Evolutionary conservation across 2,329 filamentous ascomycete species (phyloP), one percentile per base, ranked within the genome.

Genomic region (Colletotrichum coccodes): DNA sequence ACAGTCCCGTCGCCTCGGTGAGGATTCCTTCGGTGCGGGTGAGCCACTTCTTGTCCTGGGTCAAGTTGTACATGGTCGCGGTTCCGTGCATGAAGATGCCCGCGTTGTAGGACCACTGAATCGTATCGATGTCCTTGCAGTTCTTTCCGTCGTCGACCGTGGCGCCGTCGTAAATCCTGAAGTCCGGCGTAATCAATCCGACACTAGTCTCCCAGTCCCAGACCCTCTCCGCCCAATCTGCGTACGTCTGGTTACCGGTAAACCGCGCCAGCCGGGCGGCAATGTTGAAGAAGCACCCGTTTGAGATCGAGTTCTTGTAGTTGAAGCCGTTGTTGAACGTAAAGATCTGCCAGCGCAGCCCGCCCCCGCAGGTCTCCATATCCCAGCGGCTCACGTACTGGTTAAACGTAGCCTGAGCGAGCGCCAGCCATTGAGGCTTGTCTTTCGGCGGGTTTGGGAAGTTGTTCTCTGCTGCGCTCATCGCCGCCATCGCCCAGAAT

Each of bases 271-370:
- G 85, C 18, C 94, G 90, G 8, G 93, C 85, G 26, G 88, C 90
- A 28, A 92, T 76, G 77, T 92, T 91, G 81, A 92, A 91, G 79
- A 92, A 91, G 78, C 89, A 90, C 7, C 90, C 90, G 80, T 92
- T 92, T 53, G 89, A 88, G 72, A 92, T 90, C 26, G 87, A 85
- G 79, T 92, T 92, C 75, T 92, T 91, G 82, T 91, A 91, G 78
- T 87, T 83, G 80, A 83, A 91, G 57, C 93, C 93, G 64, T 85
- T 88, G 81, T 94, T 94, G 81, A 91, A 93, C 14, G 88, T 85
- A 81, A 91, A 95, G 70, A 97, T 92, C 81, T 97, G 94, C 94
- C 94, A 97, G 71, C 92, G 89, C 72, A 97, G 80, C 11, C 94
- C 94, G 57, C 94, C 94, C 53, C 81, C 84, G 78, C 94, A 97